phyloP scores from a whole-genome alignment of 116 monocot species.

The Trichopus zeylanicus region DNA sequence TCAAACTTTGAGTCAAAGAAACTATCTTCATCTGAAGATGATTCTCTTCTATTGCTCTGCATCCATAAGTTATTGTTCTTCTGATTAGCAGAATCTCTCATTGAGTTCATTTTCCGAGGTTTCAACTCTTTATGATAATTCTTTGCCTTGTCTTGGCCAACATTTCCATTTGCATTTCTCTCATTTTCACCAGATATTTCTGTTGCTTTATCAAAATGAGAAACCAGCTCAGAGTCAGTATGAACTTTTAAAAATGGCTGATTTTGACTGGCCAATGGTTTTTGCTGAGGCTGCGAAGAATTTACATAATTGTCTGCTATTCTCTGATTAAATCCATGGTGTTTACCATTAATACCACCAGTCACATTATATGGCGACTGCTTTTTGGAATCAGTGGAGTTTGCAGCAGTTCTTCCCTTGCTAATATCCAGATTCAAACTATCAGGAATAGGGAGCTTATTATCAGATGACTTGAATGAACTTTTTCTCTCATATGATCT shows the following conservation, averaged over 20 bases:
- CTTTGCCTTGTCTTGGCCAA: slow-evolving; percentile 20
- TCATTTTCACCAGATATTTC: slow-evolving; percentile 28
- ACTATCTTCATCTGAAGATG: slow-evolving; percentile 50
- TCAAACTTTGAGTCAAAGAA: slow-evolving; percentile 69
- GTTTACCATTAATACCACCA: slow-evolving; percentile 20
- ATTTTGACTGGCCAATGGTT: slow-evolving; percentile 19
- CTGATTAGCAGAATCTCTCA: slow-evolving; percentile 16
- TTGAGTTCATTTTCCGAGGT: slow-evolving; percentile 25
- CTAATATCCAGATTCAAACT: slow-evolving; percentile 19
- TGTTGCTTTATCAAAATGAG: slow-evolving; percentile 24
- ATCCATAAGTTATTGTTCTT: slow-evolving; percentile 27
- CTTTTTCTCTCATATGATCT: slow-evolving; percentile 43
- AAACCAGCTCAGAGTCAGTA: slow-evolving; percentile 24
- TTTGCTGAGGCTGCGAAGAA: slow-evolving; percentile 25
- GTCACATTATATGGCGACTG: slow-evolving; percentile 27
- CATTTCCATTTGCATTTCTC: slow-evolving; percentile 12
- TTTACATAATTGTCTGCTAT: slow-evolving; percentile 20
- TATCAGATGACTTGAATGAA: slow-evolving; percentile 44
- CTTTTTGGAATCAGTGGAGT: slow-evolving; percentile 25
- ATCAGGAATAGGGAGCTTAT: slow-evolving; percentile 25
- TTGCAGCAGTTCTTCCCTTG: slow-evolving; percentile 23
- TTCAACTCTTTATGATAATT: slow-evolving; percentile 37
- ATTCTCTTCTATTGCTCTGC: slow-evolving; percentile 39
- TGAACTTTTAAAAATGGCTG: slow-evolving; percentile 24
- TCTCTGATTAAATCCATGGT: slow-evolving; percentile 23